Percentiles rank a stretch among this genome's conserved stretches.
These are phyloP conservation scores for Trichoderma harzianum DNA, from an alignment of 2,329 filamentous ascomycete species.

Conservation along the genomic window DNA sequence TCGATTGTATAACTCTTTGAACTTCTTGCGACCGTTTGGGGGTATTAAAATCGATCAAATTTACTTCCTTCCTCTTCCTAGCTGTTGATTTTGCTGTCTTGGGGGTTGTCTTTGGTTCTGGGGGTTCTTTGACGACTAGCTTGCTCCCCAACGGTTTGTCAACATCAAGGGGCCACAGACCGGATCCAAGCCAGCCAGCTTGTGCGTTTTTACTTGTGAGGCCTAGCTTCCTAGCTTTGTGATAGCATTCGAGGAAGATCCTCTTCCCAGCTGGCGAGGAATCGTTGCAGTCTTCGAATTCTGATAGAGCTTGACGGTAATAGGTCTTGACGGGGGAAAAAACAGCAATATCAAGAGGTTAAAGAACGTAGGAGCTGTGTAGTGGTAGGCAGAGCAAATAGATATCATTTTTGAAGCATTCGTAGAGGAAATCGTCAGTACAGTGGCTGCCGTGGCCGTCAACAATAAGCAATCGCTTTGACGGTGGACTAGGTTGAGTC, in stretches of 20 bases:
- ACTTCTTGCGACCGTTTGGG: background rate
- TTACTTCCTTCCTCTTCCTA: background rate
- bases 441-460: slow-evolving; percentile 12
- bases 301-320: background rate
- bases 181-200: background rate
- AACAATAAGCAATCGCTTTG: slow-evolving; percentile 3
- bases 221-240: background rate
- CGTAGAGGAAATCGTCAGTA: slow-evolving; percentile 15
- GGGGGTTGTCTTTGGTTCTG: background rate
- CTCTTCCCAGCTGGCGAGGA: background rate
- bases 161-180: background rate
- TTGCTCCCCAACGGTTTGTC: background rate
- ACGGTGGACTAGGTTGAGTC: background rate
- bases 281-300: background rate
- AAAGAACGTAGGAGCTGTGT: background rate
- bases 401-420: slow-evolving; percentile 11
- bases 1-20: background rate
- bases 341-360: background rate
- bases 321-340: background rate
- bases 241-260: background rate
- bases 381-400: background rate
- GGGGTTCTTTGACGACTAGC: background rate
- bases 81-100: background rate
- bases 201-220: background rate
- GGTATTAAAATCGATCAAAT: background rate